Percentiles rank a stretch among this genome's conserved stretches.
These are phyloP conservation scores for Zygosaccharomyces pseudobailii DNA, from an alignment of 1,139 yeast genomes.

Conservation along the genomic window DNA sequence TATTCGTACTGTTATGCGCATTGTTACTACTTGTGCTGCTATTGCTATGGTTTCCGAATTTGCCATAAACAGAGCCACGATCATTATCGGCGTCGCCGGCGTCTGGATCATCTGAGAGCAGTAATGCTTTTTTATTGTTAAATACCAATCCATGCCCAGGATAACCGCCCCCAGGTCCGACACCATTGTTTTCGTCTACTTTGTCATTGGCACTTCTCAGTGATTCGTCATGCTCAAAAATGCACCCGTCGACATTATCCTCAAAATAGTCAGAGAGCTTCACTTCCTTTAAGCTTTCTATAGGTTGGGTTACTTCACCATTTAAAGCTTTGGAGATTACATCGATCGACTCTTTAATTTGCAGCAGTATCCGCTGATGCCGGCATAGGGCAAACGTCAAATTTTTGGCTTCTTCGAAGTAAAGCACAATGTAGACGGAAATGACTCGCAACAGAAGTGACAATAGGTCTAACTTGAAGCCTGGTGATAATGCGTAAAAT, in stretches of 20 bases:
- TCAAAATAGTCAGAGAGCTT: constrained; percentile 7
- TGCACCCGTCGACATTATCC: neutral
- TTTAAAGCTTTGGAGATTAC: constrained; percentile 21
- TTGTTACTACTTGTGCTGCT: constrained; percentile 20
- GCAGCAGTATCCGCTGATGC: constrained; percentile 36
- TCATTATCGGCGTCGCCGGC: constrained; percentile 1
- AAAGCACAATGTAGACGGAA: constrained; percentile 46
- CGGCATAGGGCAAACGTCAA: constrained; percentile 50
- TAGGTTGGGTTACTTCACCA: neutral
- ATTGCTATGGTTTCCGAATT: neutral
- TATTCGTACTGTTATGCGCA: constrained; percentile 3
- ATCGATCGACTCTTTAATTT: constrained; percentile 27
- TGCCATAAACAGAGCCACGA: neutral
- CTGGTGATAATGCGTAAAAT: constrained; percentile 23
- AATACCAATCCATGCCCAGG: neutral
- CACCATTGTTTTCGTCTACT: neutral
- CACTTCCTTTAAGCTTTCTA: neutral
- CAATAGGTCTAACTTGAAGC: constrained; percentile 51
- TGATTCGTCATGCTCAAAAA: neutral
- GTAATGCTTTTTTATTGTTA: neutral
- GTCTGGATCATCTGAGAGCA: neutral
- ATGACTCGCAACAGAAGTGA: constrained; percentile 55
- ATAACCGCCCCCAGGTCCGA: neutral
- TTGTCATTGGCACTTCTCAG: neutral
- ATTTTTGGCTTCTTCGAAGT: constrained; percentile 50